Evolutionary conservation across 768 basidiomycete species (phyloP).

Genomic region (Termitomyces sp.): DNA sequence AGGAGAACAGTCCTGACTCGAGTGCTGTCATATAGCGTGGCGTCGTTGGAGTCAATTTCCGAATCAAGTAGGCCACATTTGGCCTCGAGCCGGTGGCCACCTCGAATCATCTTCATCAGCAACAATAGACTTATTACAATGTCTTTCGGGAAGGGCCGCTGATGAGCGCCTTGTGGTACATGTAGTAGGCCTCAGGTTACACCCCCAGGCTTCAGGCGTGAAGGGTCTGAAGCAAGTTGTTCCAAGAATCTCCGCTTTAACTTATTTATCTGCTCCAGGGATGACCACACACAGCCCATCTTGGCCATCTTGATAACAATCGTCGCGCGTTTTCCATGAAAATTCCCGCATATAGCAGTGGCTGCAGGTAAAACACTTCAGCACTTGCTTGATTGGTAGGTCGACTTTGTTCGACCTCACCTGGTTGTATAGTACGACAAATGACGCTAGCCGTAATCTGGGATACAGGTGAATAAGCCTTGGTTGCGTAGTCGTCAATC

Average conservation of each 20-base stretch:
- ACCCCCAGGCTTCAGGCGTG: too few species aligned
- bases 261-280: too few species aligned
- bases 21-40: not conserved
- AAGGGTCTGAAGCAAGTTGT: too few species aligned
- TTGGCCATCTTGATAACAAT: not conserved
- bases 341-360: not conserved
- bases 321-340: not conserved
- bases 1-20: not conserved
- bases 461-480: not conserved
- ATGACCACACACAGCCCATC: too few species aligned
- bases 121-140: not conserved
- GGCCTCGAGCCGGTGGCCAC: not conserved
- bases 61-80: not conserved
- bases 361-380: not conserved
- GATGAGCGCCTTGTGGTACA: too few species aligned
- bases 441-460: not conserved
- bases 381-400: not conserved
- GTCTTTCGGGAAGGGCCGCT: not conserved
- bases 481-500: not conserved
- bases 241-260: not conserved
- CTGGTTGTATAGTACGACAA: too few species aligned
- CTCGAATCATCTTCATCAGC: not conserved
- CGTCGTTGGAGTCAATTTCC: not conserved
- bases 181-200: too few species aligned
- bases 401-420: too few species aligned